phyloP scores from a whole-genome alignment of 2,329 filamentous ascomycete genomes.

The Tothia fuscella region DNA sequence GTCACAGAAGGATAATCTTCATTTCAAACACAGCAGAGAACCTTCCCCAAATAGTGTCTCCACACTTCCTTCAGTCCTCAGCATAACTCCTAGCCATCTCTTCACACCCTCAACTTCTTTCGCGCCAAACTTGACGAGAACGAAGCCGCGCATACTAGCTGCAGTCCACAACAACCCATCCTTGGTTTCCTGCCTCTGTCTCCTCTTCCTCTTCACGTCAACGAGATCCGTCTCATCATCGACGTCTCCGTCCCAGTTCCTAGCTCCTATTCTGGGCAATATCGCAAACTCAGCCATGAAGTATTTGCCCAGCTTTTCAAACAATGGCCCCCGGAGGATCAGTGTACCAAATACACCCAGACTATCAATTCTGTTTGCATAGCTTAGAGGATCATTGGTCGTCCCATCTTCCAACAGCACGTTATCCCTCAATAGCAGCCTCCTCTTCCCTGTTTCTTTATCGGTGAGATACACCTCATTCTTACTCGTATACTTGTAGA shows the following conservation, averaged over 20 bases:
- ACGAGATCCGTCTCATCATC: conserved; percentile 21
- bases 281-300: conserved; percentile 68
- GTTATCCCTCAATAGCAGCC: conserved; percentile 74
- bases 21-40: conserved; percentile 59
- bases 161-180: conserved; percentile 68
- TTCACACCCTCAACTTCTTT: conserved; percentile 68
- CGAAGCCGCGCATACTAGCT: conserved; percentile 66
- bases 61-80: conserved; percentile 63
- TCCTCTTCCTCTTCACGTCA: conserved; percentile 19
- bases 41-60: conserved; percentile 63
- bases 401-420: conserved; percentile 46
- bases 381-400: conserved; percentile 18
- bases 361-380: conserved; percentile 53
- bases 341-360: conserved; percentile 74
- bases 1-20: conserved; percentile 10
- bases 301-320: conserved; percentile 55
- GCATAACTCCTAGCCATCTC: conserved; percentile 66
- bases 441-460: conserved; percentile 21
- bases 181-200: conserved; percentile 46
- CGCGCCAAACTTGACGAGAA: conserved; percentile 85
- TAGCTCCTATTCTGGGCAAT: conserved; percentile 69
- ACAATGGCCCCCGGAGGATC: conserved; percentile 63
- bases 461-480: conserved; percentile 67
- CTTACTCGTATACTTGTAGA: conserved; percentile 64
- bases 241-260: conserved; percentile 49